A percentile compares a stretch with the other conserved stretches of the same genome.
These are phyloP conservation scores for Laburnicola sp. DNA, from an alignment of 2,329 filamentous ascomycete genomes.

Conservation along the genomic window DNA sequence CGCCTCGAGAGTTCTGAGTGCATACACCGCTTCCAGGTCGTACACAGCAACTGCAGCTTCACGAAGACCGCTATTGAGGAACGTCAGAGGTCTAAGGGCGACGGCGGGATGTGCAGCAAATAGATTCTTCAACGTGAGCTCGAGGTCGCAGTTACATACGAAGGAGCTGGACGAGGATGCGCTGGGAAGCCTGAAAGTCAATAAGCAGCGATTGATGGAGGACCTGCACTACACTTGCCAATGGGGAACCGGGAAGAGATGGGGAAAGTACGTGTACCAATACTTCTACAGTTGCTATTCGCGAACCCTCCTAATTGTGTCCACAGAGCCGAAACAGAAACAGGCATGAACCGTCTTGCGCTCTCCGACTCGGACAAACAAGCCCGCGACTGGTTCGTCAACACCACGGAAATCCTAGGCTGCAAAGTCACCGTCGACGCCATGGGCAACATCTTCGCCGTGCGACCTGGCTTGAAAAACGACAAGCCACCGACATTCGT, in stretches of 20 bases:
- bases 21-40: neutral
- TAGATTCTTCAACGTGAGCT: slow-evolving; percentile 35
- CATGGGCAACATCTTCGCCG: slow-evolving; percentile 81
- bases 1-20: slow-evolving; percentile 4
- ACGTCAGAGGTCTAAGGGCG: neutral
- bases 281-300: neutral
- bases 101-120: neutral
- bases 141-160: slow-evolving; percentile 44
- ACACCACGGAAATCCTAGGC: slow-evolving; percentile 63
- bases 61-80: neutral
- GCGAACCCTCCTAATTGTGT: slow-evolving; percentile 6
- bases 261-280: slow-evolving; percentile 62
- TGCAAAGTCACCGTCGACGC: slow-evolving; percentile 70
- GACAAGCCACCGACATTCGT: slow-evolving; percentile 66
- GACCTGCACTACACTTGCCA: slow-evolving; percentile 68
- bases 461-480: slow-evolving; percentile 64
- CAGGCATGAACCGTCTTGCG: slow-evolving; percentile 75
- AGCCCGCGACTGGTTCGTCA: slow-evolving; percentile 74
- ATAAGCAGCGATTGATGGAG: slow-evolving; percentile 62
- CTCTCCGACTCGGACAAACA: slow-evolving; percentile 72
- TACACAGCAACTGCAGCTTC: slow-evolving; percentile 37
- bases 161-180: slow-evolving; percentile 56
- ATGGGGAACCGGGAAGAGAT: slow-evolving; percentile 67
- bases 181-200: slow-evolving; percentile 58
- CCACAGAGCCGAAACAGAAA: slow-evolving; percentile 60